Conservation (phyloP, 176 grass and related monocot genomes). For the Olyra latifolia region DNA sequence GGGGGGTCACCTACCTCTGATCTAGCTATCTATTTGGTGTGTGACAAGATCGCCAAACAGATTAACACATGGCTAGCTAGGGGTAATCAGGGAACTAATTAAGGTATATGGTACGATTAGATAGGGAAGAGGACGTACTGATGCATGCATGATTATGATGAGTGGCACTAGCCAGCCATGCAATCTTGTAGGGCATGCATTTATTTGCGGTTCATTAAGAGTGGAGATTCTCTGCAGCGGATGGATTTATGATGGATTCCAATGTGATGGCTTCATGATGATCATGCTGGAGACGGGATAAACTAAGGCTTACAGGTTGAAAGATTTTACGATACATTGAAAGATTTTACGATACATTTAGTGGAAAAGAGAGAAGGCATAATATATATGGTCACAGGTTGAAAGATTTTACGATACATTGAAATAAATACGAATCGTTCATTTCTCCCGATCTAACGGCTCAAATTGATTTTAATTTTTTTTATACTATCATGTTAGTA, state of each 20-base stretch:
- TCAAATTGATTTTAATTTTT: too few relatives aligned
- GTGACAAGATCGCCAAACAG: slow-evolving; percentile 24
- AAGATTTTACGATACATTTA: too few relatives aligned
- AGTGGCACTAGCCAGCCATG: background rate
- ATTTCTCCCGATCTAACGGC: too few relatives aligned
- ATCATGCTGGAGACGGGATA: background rate
- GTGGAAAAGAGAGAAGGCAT: background rate
- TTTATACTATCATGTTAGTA: too few relatives aligned
- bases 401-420: too few relatives aligned
- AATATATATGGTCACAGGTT: too few relatives aligned
- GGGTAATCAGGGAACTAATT: background rate
- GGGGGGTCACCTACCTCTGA: background rate
- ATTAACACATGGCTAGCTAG: background rate
- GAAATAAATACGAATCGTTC: too few relatives aligned
- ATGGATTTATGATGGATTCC: slow-evolving; percentile 44
- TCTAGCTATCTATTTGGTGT: background rate
- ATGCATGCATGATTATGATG: slow-evolving; percentile 33
- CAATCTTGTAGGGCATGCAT: slow-evolving; percentile 14
- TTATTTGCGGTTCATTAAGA: background rate
- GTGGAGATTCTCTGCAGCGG: slow-evolving; percentile 36
- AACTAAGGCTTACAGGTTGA: too few relatives aligned
- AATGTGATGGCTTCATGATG: slow-evolving; percentile 20
- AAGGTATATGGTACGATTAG: background rate
- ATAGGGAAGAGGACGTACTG: background rate
- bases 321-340: too few relatives aligned